These are phyloP conservation scores for Aspergillaceae sp. DNA, from an alignment of 2,329 filamentous ascomycete genomes.

Conservation along the genomic window DNA sequence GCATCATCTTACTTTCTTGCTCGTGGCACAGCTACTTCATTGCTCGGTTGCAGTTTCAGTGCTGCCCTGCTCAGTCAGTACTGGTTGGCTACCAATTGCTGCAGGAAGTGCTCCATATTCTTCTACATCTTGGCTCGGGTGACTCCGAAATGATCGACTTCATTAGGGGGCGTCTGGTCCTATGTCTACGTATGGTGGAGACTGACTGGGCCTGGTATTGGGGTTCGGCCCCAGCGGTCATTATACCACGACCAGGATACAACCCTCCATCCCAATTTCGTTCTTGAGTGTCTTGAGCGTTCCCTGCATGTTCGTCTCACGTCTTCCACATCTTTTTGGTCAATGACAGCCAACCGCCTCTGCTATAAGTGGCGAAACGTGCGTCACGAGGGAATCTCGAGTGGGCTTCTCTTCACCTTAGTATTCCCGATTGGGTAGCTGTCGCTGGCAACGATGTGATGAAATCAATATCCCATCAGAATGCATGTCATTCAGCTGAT, in stretches of 20 bases:
- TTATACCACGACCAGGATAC: constrained; percentile 5
- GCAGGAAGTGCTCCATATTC: no score
- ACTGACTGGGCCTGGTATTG: constrained; percentile 4
- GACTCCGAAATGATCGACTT: no score
- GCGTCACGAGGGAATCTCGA: constrained; percentile 23
- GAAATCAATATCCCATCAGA: constrained; percentile 10
- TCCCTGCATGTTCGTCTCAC: constrained; percentile 9
- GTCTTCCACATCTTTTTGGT: constrained; percentile 21
- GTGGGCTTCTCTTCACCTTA: constrained; percentile 18
- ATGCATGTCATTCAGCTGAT: constrained; percentile 35
- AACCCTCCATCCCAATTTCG: background rate
- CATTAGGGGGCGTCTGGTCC: background rate
- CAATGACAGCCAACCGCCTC: constrained; percentile 18
- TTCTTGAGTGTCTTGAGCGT: constrained; percentile 2
- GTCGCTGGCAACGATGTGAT: constrained; percentile 12
- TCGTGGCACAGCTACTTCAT: background rate
- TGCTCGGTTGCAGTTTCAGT: background rate
- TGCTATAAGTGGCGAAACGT: constrained; percentile 22
- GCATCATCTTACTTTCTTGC: constrained; percentile 8
- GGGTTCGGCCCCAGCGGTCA: constrained; percentile 9
- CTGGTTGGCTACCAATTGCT: no score
- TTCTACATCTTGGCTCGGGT: no score
- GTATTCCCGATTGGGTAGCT: constrained; percentile 2
- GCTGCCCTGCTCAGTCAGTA: no score
- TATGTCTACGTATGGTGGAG: background rate